phyloP scores from a whole-genome alignment of 257 asterid species.

The Plantago major region DNA sequence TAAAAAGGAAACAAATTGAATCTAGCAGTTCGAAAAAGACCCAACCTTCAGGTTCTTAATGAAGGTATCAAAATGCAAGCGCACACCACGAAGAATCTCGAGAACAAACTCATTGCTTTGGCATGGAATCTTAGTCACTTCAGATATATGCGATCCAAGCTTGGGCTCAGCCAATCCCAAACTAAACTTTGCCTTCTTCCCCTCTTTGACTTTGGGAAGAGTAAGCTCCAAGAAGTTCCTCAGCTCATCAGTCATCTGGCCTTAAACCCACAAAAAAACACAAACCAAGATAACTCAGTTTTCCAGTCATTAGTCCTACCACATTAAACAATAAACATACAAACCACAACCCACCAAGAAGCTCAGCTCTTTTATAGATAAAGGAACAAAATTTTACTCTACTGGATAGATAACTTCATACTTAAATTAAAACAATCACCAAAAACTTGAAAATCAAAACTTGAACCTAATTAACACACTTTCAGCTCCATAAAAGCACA shows the following conservation, averaged over 20 bases:
- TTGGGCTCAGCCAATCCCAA: slow-evolving; percentile 87
- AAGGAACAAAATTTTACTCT: no score
- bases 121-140: slow-evolving; percentile 83
- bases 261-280: slow-evolving; percentile 27
- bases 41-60: slow-evolving; percentile 77
- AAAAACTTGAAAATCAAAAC: no score
- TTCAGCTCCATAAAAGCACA: no score
- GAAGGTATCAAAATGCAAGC: slow-evolving; percentile 65
- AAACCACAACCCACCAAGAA: neutral
- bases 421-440: no score
- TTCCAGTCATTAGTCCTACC: neutral
- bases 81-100: slow-evolving; percentile 84
- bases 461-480: no score
- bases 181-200: slow-evolving; percentile 77
- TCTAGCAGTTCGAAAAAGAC: neutral
- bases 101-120: slow-evolving; percentile 79
- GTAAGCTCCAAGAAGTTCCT: slow-evolving; percentile 71
- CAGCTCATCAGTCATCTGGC: slow-evolving; percentile 87
- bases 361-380: no score
- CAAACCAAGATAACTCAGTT: neutral
- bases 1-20: neutral
- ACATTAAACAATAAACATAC: neutral
- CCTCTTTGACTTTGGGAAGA: slow-evolving; percentile 79
- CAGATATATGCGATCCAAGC: slow-evolving; percentile 77
- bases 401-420: no score